These are phyloP conservation scores for Parachlorella kessleri DNA, from an alignment of 139 green algal genomes.

Conservation along the genomic window DNA sequence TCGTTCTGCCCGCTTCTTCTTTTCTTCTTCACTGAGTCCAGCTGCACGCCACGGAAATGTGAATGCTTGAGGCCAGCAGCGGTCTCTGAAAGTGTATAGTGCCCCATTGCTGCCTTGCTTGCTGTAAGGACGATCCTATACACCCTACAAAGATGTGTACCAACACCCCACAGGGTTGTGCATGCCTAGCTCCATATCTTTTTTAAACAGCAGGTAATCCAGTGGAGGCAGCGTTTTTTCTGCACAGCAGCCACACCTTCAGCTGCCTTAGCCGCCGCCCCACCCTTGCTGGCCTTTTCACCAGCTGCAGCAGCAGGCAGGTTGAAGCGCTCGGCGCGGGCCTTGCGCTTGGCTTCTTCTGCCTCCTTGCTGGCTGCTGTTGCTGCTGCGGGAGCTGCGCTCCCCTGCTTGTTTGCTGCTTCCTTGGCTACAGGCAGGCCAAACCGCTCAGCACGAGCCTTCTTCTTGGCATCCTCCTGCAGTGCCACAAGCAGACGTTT, in stretches of 20 bases:
- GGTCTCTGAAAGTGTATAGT: no score
- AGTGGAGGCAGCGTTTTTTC: no score
- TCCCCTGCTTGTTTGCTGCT: conserved; percentile 1
- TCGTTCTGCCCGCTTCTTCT: conserved; percentile 39
- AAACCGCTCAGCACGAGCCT: conserved; percentile 30
- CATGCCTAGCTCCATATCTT: no score
- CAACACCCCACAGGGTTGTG: no score
- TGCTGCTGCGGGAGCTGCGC: conserved; percentile 18
- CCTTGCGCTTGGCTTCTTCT: conserved; percentile 31
- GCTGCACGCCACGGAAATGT: no score
- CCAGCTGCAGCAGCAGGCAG: not conserved
- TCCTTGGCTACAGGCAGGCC: conserved; percentile 18
- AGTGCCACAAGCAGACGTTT: not conserved
- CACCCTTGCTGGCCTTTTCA: not conserved
- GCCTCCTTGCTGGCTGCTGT: conserved; percentile 23
- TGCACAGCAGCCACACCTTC: no score
- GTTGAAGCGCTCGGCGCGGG: conserved; percentile 33
- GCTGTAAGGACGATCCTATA: no score
- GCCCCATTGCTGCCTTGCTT: no score
- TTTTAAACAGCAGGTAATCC: no score
- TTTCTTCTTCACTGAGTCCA: conserved; percentile 13
- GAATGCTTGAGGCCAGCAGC: no score
- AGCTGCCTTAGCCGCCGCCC: not conserved
- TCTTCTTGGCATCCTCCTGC: conserved; percentile 33
- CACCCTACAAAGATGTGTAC: no score